Percentiles rank a stretch among this genome's conserved stretches.
These are phyloP conservation scores for Exobasidium rhododendri DNA, from an alignment of 1,284 basidiomycete genomes.

Conservation along the genomic window DNA sequence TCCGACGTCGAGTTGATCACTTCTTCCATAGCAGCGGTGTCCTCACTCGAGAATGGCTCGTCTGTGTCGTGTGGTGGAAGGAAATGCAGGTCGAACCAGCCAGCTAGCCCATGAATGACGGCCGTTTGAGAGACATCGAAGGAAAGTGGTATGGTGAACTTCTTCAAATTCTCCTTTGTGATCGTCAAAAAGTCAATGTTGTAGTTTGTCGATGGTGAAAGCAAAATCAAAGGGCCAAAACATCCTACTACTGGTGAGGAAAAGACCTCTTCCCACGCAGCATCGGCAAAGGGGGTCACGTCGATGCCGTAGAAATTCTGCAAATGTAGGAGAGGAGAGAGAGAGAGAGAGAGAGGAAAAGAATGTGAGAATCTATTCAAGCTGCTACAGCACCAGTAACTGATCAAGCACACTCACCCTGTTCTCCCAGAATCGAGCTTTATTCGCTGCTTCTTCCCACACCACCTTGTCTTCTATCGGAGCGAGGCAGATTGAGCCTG, in stretches of 20 bases:
- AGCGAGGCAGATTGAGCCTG: constrained; percentile 58
- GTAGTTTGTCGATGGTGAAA: constrained; percentile 36
- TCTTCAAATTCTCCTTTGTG: constrained; percentile 29
- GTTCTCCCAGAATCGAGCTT: constrained; percentile 52
- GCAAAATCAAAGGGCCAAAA: constrained; percentile 37
- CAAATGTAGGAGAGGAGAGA: no score
- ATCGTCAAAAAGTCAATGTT: constrained; percentile 45
- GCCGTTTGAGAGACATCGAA: constrained; percentile 27
- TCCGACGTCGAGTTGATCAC: constrained; percentile 22
- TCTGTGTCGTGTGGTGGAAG: constrained; percentile 18
- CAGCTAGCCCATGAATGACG: constrained; percentile 43
- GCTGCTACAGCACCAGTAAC: no score
- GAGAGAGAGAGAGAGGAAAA: background rate
- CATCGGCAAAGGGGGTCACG: constrained; percentile 36
- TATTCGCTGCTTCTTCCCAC: constrained; percentile 58
- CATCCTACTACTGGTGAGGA: constrained; percentile 45
- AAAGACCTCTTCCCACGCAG: constrained; percentile 44
- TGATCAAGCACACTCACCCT: no score
- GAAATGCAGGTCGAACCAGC: constrained; percentile 51
- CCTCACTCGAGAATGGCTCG: background rate
- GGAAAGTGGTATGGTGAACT: constrained; percentile 43
- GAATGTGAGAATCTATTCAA: no score
- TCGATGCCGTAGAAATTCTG: constrained; percentile 51
- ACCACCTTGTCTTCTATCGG: constrained; percentile 59
- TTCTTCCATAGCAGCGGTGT: constrained; percentile 4